These are phyloP conservation scores for Cornus florida DNA, from an alignment of 148 eudicot species.

Conservation along the genomic window DNA sequence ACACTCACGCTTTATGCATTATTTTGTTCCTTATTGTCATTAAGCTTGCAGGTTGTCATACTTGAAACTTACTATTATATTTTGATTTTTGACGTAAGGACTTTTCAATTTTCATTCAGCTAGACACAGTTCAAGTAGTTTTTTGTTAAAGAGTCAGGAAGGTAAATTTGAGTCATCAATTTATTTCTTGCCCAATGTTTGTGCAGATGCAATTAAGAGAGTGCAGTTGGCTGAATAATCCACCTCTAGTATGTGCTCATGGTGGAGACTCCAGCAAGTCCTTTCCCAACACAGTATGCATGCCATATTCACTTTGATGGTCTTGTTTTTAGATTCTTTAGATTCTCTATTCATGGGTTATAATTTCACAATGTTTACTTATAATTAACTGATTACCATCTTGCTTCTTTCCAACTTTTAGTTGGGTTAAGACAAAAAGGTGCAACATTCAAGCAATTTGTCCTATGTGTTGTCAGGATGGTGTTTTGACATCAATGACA, in stretches of 20 bases:
- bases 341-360: not conserved
- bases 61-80: not conserved
- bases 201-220: slow-evolving; percentile 67
- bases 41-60: not conserved
- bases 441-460: not conserved
- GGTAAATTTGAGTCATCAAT: slow-evolving; percentile 4
- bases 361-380: not conserved
- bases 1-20: no score
- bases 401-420: slow-evolving; percentile 7
- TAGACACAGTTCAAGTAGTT: not conserved
- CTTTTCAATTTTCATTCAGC: not conserved
- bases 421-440: not conserved
- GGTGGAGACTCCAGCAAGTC: slow-evolving; percentile 91
- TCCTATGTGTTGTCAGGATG: not conserved
- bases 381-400: not conserved
- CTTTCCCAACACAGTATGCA: slow-evolving; percentile 85
- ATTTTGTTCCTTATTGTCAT: not conserved
- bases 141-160: not conserved
- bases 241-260: slow-evolving; percentile 98
- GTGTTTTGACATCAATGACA: not conserved
- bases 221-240: slow-evolving; percentile 77
- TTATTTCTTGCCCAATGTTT: slow-evolving; percentile 14
- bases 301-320: slow-evolving; percentile 11
- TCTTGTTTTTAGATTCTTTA: not conserved
- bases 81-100: not conserved